These are phyloP conservation scores for Coniochaeta sp. DNA, from an alignment of 2,329 filamentous ascomycete species.

Conservation along the genomic window DNA sequence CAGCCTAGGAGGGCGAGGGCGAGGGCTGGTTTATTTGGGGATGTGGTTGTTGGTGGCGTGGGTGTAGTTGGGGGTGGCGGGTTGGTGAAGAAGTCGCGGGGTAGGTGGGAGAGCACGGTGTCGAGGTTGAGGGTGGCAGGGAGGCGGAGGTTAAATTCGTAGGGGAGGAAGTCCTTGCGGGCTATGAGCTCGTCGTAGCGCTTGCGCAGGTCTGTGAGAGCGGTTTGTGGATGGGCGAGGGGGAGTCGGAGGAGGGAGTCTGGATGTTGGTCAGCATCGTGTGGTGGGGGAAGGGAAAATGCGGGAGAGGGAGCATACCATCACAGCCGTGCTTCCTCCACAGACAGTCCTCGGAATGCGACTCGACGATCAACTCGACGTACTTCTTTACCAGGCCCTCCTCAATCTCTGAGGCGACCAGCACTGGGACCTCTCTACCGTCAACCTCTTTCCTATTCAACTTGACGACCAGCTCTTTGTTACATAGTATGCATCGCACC, in stretches of 20 bases:
- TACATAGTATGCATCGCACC: conserved; percentile 82
- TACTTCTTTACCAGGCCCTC: conserved; percentile 72
- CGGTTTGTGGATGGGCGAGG: conserved; percentile 53
- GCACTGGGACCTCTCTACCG: conserved; percentile 45
- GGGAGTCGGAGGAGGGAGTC: conserved; percentile 55
- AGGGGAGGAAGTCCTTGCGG: conserved; percentile 50
- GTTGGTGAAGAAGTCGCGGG: conserved; percentile 46
- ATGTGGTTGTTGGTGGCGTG: background rate
- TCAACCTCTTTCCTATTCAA: conserved; percentile 55
- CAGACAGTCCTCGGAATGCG: conserved; percentile 74
- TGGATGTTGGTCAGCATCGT: conserved; percentile 21
- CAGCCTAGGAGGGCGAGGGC: conserved; percentile 68
- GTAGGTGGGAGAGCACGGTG: conserved; percentile 40
- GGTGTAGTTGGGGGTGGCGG: conserved; percentile 19
- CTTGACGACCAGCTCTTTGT: conserved; percentile 76
- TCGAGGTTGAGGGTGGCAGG: conserved; percentile 47
- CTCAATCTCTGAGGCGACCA: conserved; percentile 56
- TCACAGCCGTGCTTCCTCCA: conserved; percentile 89
- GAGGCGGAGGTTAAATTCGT: conserved; percentile 54
- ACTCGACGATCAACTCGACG: conserved; percentile 61
- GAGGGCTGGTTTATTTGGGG: conserved; percentile 45
- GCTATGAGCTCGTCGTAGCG: conserved; percentile 59
- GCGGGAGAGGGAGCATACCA: conserved; percentile 39
- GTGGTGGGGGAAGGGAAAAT: no score
- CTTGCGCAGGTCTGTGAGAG: conserved; percentile 49